Base-by-base conservation (phyloP, 768 basidiomycete species). In the Xerocomellus chrysenteron region DNA sequence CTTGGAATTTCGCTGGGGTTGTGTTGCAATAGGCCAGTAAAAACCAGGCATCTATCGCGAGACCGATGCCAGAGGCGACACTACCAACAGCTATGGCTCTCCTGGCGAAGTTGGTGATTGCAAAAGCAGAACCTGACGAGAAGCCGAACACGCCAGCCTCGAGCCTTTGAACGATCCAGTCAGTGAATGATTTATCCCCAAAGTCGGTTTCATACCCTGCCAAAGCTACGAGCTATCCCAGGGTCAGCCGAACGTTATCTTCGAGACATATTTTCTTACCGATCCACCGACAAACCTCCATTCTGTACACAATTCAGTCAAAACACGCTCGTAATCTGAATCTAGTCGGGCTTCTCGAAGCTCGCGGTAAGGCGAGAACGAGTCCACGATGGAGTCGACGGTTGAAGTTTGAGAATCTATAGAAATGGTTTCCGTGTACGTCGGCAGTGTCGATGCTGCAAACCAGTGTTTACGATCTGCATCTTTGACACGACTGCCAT, bases 201-300 rank as follows among this genome's bases (percentile, higher is more conserved):
- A 17, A 47, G 32, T 14, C 44, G 19, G 24, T 5, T 19, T 68
- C 78, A 52, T 70, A 83, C 83, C 81, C 84, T 33, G 85, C 78
- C 16, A 88, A 64, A 2, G 83, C 84, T 10, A 85, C 78, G 2
- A 88, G 76, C 84, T 86, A 53, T 16, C 2, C 41, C 17, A 5
- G 3, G 24, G 37, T 62, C 12, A 67, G 58, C 19, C 2, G 8
- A 24, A 28, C 9, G 1, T n/a, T 5, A 19, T 32, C 17, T 16
- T 43, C 1, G 17, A 52, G 28, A 30, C 4, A 50, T 50, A 2
- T 37, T 14, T 26, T 26, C 82, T 60, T 57, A 87, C 82, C 65
- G 84, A 73, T 36, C 80, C 84, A n/a, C 84, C 86, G 16, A 82
- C 74, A 44, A 80, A 84, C 6, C 79, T 80, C 88, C 88, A 90